Base-by-base conservation (phyloP, 208 protist species). In the Crithidia bombi region DNA sequence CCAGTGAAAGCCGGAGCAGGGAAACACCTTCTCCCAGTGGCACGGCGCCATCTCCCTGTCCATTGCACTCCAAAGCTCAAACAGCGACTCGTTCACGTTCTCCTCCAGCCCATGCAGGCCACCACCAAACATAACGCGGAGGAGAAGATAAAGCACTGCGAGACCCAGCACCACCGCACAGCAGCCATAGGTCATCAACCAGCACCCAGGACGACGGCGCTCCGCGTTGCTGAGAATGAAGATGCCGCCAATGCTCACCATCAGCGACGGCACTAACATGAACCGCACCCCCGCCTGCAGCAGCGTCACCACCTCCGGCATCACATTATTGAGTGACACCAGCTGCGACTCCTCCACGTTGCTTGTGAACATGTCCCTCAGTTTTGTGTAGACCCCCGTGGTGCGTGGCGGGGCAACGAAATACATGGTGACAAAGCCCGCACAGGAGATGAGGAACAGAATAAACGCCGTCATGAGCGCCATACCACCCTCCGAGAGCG, bases 1-100 rank as follows among this genome's bases (percentile, higher is more conserved):
- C 5, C 11, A 65, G 21, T 58, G 69, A 26, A 82, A 67, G 12
- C 82, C 82, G 2, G 78, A 79, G 69, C 78, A 87, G 7, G 65
- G 25, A 33, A 83, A 71, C 6, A 35, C 12, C 5, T 38, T 26
- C 56, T 83, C 66, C 65, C 78, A 73, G 1, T 43, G 33, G 47
- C 75, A 82, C 52, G 59, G 47, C n/a, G 19, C 69, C 1, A 0
- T 52, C 19, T 62, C 38, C 6, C 6, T 46, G 10, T 50, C n/a
- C 30, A 49, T 15, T 14, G n/a, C 36, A 3, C 35, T 23, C 54
- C 44, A 23, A 19, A 65, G 3, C 19, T 52, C 30, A 6, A 28
- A 41, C 4, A 65, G 58, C 0, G 43, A 26, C 30, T 44, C 14
- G 43, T 54, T 65, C 28, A 65, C 41, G 11, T 41, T 51, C n/a